Evolutionary conservation across 192 early-diverging fungal genomes (phyloP).

Genomic region (Coemansia erecta): DNA sequence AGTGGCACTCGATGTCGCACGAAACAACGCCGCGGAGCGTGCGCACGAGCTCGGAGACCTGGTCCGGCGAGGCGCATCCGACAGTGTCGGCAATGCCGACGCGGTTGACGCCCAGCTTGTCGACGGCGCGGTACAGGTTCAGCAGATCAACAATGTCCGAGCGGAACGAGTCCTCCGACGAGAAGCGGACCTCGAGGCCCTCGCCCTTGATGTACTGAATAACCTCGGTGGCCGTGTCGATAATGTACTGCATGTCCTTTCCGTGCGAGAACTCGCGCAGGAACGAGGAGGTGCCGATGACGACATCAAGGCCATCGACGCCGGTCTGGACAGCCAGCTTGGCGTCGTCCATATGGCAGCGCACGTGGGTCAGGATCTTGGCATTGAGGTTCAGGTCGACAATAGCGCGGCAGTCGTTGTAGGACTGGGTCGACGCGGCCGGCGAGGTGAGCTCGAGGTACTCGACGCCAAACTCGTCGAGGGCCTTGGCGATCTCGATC

Average conservation of each 20-base stretch:
- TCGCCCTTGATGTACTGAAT: conserved; percentile 94
- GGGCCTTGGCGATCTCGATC: conserved; percentile 97
- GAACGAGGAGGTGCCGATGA: conserved; percentile 95
- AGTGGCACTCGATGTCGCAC: conserved; percentile 99
- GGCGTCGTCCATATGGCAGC: conserved; percentile 99
- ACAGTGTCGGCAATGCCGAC: conserved; percentile 99
- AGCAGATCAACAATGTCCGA: conserved; percentile 95
- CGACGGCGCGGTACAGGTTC: conserved; percentile 93
- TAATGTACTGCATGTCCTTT: conserved; percentile 98
- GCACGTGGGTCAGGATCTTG: conserved; percentile 94
- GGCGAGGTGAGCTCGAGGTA: conserved; percentile 98
- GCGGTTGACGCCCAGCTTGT: conserved; percentile 97
- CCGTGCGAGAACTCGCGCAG: conserved; percentile 98
- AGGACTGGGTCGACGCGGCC: conserved; percentile 95
- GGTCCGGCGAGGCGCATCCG: conserved; percentile 95
- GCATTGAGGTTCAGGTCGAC: conserved; percentile 92
- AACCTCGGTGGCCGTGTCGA: conserved; percentile 93
- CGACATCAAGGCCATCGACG: conserved; percentile 95
- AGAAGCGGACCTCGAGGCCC: conserved; percentile 97
- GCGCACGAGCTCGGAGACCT: conserved; percentile 96
- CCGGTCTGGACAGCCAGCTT: conserved; percentile 94
- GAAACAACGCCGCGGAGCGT: conserved; percentile 92
- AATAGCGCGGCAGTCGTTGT: conserved; percentile 87
- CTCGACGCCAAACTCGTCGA: conserved; percentile 97
- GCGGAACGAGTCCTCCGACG: conserved; percentile 97